Base-by-base conservation (phyloP, 192 early-diverging fungal genomes). In the Coemansia javaensis region DNA sequence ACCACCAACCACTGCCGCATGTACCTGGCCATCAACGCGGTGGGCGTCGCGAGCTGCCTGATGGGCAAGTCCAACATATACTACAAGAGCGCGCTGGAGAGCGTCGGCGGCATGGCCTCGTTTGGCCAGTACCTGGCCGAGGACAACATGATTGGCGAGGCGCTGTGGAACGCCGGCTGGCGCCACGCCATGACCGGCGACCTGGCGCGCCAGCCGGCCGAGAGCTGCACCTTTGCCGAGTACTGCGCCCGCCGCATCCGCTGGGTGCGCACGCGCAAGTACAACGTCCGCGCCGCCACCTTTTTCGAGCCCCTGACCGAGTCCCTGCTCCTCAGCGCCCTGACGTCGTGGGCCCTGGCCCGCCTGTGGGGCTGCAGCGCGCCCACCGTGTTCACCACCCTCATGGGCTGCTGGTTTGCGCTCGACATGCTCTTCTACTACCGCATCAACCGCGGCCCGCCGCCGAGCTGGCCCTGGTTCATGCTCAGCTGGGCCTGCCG, bases 11-110 rank as follows among this genome's bases (percentile, higher is more conserved):
- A 99, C 59, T 93, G 93, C 28, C 90, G 90, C 50, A 90, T 95
- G 86, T 99, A 99, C 56, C 76, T 89, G 33, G 87, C 89, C 28
- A 90, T 99, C 72, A 99, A 99, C 67, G 80, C 81, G 41, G 60
- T 90, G 10, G 87, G 80, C 11, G 62, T 92, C 7, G 89, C 87
- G 32, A 87, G 84, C 42, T 97, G 93, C 63, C 69, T 99, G 25
- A 86, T 94, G 66, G 96, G 96, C 21, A 99, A 99, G 56, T 91
- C 89, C 32, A 94, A 91, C 45, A 56, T 97, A 47, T 99, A 92
- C 69, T 82, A 92, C 35, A 88, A 85, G 36, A 85, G 81, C 22
- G 82, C 83, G 40, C 76, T 99, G 15, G 87, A 86, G 33, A 74
- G 69, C 31, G 79, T 83, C 28, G 93, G 92, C 9, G 95, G 93